Conservation (phyloP, 768 basidiomycete genomes). For the Fistulinella prunicolor region DNA sequence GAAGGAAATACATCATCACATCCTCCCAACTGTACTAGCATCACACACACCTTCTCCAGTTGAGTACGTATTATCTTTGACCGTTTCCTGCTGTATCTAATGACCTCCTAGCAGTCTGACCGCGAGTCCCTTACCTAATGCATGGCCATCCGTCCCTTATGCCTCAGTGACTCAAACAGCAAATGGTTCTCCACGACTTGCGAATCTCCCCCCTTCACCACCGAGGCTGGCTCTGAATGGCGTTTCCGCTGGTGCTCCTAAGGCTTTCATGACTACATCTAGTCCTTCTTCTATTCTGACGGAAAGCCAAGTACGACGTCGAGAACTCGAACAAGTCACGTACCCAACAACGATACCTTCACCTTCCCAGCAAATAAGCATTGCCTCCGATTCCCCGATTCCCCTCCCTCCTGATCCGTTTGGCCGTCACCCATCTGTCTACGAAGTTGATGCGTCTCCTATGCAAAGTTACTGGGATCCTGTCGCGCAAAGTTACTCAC, state of each 20-base stretch:
- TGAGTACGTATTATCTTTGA: conserved; percentile 21
- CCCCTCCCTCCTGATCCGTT: conserved; percentile 87
- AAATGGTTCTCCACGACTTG: conserved; percentile 18
- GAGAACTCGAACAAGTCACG: conserved; percentile 48
- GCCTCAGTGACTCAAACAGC: conserved; percentile 29
- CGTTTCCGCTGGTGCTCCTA: conserved; percentile 58
- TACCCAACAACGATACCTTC: conserved; percentile 43
- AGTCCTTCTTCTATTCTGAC: conserved; percentile 29
- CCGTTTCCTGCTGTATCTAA: conserved; percentile 11
- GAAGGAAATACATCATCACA: conserved; percentile 19
- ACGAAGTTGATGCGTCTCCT: conserved; percentile 30
- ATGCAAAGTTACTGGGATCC: conserved; percentile 47
- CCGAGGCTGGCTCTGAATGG: conserved; percentile 69
- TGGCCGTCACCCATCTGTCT: conserved; percentile 61
- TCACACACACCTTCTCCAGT: conserved; percentile 4
- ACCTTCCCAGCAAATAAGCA: conserved; percentile 21
- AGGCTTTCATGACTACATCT: conserved; percentile 36
- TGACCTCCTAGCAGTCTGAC: conserved; percentile 3
- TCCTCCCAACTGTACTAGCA: conserved; percentile 13
- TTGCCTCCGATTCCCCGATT: conserved; percentile 52
- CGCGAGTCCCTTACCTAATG: conserved; percentile 15
- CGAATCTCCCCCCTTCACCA: conserved; percentile 45
- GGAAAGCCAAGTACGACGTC: conserved; percentile 48
- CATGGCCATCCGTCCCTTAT: conserved; percentile 48
- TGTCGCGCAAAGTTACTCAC: conserved; percentile 20